Evolutionary conservation across 495 filamentous ascomycete genomes (phyloP).

Genomic region (Penicillium argentinense): DNA sequence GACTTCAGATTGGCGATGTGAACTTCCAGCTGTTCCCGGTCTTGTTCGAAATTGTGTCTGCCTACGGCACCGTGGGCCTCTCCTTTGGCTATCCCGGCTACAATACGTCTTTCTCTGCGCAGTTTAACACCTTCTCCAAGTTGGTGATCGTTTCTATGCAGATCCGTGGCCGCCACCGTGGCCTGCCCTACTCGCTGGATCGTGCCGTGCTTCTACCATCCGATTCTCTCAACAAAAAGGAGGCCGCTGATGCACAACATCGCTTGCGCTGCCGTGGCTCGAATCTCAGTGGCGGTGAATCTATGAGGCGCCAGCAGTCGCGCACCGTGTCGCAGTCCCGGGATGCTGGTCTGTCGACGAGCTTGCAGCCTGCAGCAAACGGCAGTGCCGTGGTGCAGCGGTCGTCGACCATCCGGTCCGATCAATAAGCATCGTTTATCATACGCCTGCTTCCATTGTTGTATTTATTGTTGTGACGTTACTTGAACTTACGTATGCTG

Average conservation of each 20-base stretch:
- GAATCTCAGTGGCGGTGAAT: too few species aligned
- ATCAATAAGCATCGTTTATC: too few species aligned
- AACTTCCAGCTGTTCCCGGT: conserved; percentile 77
- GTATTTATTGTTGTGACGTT: too few species aligned
- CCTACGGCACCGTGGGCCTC: conserved; percentile 93
- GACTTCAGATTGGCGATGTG: conserved; percentile 57
- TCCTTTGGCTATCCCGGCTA: conserved; percentile 74
- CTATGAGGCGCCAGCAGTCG: too few species aligned
- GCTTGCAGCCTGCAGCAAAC: too few species aligned
- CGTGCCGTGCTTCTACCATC: conserved; percentile 83
- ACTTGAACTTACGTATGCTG: too few species aligned
- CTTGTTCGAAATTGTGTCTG: conserved; percentile 87
- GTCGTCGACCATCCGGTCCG: too few species aligned
- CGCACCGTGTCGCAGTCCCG: too few species aligned
- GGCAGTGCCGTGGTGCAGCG: too few species aligned
- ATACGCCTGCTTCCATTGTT: too few species aligned
- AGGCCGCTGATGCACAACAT: conserved; percentile 58
- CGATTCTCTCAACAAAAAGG: conserved; percentile 71
- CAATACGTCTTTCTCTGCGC: conserved; percentile 75
- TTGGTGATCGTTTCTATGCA: conserved; percentile 93
- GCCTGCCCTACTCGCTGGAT: conserved; percentile 87
- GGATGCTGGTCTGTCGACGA: too few species aligned
- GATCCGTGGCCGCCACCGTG: conserved; percentile 87
- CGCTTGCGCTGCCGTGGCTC: conserved; percentile 56
- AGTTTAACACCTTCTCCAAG: conserved; percentile 81